Percentiles rank a stretch among this genome's conserved stretches.
Evolutionary conservation across 1,284 basidiomycete species (phyloP).

Genomic region (Microbotryum intermedium): DNA sequence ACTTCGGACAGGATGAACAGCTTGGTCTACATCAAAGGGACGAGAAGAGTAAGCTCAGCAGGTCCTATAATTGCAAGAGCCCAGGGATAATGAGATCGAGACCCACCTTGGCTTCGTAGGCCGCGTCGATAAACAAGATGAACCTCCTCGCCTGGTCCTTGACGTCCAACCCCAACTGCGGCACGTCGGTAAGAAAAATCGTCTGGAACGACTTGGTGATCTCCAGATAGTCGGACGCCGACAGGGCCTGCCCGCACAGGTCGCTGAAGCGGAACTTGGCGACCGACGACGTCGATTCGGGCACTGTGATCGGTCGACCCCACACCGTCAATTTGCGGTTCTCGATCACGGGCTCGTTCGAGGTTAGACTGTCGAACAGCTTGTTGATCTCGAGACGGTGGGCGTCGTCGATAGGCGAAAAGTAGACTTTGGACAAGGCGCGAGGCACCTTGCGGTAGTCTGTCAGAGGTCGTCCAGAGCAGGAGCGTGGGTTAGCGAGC

Average conservation of each 20-base stretch:
- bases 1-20: conserved; percentile 83
- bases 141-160: conserved; percentile 87
- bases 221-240: conserved; percentile 93
- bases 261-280: conserved; percentile 83
- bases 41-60: background rate
- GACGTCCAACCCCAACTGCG: conserved; percentile 71
- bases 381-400: conserved; percentile 66
- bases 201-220: conserved; percentile 80
- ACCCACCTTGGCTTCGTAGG: conserved; percentile 52
- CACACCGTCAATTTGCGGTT: conserved; percentile 70
- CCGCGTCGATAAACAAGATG: conserved; percentile 93
- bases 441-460: conserved; percentile 88
- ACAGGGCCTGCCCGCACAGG: conserved; percentile 80
- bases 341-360: conserved; percentile 50
- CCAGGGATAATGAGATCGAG: background rate
- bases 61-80: background rate
- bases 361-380: conserved; percentile 63
- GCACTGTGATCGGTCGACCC: conserved; percentile 74
- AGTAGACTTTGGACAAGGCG: conserved; percentile 86
- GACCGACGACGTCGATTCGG: conserved; percentile 62
- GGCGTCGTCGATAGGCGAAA: conserved; percentile 60
- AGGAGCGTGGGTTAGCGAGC: background rate
- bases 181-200: conserved; percentile 79
- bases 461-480: conserved; percentile 35
- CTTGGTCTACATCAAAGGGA: conserved; percentile 54